These are phyloP conservation scores for Entomophthora muscae DNA, from an alignment of 371 early-diverging fungal genomes.

Conservation along the genomic window DNA sequence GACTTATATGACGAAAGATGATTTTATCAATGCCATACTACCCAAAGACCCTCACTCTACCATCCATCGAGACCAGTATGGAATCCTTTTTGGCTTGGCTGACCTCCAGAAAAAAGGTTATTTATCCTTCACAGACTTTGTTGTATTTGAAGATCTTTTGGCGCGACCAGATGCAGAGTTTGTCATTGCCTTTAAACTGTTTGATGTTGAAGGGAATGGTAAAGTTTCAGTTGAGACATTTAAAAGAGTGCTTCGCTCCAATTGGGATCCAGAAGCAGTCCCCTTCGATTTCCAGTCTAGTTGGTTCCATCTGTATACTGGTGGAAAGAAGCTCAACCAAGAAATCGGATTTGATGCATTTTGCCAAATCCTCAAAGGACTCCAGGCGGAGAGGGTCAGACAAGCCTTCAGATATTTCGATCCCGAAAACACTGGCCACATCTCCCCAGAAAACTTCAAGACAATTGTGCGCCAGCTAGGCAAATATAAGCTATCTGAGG, in stretches of 20 bases:
- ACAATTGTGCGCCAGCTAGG: slow-evolving; percentile 43
- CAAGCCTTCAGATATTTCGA: slow-evolving; percentile 65
- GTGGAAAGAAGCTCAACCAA: slow-evolving; percentile 30
- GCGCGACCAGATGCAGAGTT: slow-evolving; percentile 65
- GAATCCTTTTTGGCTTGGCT: slow-evolving; percentile 50
- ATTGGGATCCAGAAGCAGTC: slow-evolving; percentile 31
- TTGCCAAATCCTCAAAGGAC: slow-evolving; percentile 56
- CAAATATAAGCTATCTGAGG: slow-evolving; percentile 47
- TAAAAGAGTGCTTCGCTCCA: slow-evolving; percentile 36
- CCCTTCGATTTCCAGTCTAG: slow-evolving; percentile 58
- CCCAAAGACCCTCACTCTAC: slow-evolving; percentile 48
- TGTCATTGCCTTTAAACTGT: slow-evolving; percentile 55
- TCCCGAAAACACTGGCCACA: too few species aligned
- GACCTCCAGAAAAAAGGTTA: slow-evolving; percentile 38
- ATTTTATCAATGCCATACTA: slow-evolving; percentile 46
- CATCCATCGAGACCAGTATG: slow-evolving; percentile 35
- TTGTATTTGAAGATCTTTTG: slow-evolving; percentile 50
- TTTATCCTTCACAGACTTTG: slow-evolving; percentile 53
- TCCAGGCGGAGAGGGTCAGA: slow-evolving; percentile 59
- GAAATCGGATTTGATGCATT: slow-evolving; percentile 56
- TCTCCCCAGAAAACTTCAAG: slow-evolving; percentile 39
- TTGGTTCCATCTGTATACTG: slow-evolving; percentile 49
- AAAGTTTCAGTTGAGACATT: slow-evolving; percentile 46
- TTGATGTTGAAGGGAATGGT: slow-evolving; percentile 34
- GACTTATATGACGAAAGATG: slow-evolving; percentile 42